Evolutionary conservation across 345 rosid species (phyloP).

Genomic region (Ceriops decandra): DNA sequence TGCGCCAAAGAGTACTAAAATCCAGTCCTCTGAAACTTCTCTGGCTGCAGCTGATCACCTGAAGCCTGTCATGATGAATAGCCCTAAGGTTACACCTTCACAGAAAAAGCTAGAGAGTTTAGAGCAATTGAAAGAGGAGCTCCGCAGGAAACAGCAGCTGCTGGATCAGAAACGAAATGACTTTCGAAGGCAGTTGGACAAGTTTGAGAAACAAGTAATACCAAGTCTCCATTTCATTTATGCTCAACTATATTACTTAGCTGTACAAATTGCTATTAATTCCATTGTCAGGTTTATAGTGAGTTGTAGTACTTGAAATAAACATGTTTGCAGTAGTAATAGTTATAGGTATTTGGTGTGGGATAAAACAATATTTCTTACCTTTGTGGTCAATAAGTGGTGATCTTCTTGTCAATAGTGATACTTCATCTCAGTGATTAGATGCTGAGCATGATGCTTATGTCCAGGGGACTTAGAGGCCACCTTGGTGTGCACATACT

Average conservation of each 20-base stretch:
- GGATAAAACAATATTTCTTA: too few species aligned
- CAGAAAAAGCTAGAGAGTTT: constrained; percentile 72
- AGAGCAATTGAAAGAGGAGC: constrained; percentile 77
- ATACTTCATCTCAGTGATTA: too few species aligned
- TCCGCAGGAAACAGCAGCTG: constrained; percentile 85
- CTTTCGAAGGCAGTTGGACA: constrained; percentile 65
- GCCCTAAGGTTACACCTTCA: constrained; percentile 56
- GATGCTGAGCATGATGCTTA: too few species aligned
- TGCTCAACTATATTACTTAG: not conserved
- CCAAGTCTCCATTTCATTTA: not conserved
- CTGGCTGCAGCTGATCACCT: constrained; percentile 44
- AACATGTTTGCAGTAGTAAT: too few species aligned
- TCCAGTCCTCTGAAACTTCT: constrained; percentile 37
- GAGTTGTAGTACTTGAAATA: too few species aligned
- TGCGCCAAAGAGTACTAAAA: constrained; percentile 33
- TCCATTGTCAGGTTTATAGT: too few species aligned
- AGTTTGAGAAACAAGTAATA: constrained; percentile 66
- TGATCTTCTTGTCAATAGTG: too few species aligned
- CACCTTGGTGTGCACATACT: too few species aligned
- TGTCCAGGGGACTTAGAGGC: too few species aligned
- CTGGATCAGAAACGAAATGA: constrained; percentile 83
- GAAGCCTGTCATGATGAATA: constrained; percentile 39
- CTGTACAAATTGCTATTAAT: too few species aligned
- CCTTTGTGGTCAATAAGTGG: too few species aligned
- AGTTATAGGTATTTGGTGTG: too few species aligned